Evolutionary conservation across 2,329 filamentous ascomycete genomes (phyloP), one percentile per base, ranked within the genome.

Genomic region (Cladophialophora bantiana): DNA sequence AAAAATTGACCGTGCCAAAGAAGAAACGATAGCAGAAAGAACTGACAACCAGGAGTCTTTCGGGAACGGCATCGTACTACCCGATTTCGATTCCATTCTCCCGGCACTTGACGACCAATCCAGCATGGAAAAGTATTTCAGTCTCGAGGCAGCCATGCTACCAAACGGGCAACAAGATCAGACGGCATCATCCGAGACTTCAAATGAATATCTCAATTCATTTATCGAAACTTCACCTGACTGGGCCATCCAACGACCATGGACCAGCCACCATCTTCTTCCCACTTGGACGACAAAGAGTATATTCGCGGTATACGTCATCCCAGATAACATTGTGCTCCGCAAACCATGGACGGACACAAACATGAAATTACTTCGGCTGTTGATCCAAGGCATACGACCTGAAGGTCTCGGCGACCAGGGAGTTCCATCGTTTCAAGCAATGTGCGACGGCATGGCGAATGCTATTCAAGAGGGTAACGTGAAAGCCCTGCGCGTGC

Each of bases 391-490:
- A 32, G 73, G 74, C 18, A 73, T 75, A 64, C 74, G 73, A 0
- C 74, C 73, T 31, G 69, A 70, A 10, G 42, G 59, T 48, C 63
- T 62, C 15, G 60, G 71, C 9, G 40, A 57, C 74, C 55, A 32
- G 64, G 12, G 69, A 59, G 61, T 36, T 32, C 67, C 81, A 7
- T 76, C 80, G 3, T 75, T 73, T 1, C 69, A 72, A 2, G 73
- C 74, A 0, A 65, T 81, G 2, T 78, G 80, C n/a, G 67, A 77
- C 34, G 80, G 81, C 7, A 77, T 83, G 56, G 73, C 74, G 32
- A 75, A 73, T 3, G 81, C 81, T 9, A 76, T 83, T 9, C 35
- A 72, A 7, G 72, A 76, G 5, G 65, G 73, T 10, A 77, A 82
- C 38, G 35, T 65, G 2, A 61, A 66, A 4, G 78, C 77, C 0